Percentiles rank a stretch among this genome's conserved stretches.
phyloP scores from a whole-genome alignment of 2,329 filamentous ascomycete genomes.

The Ceratocystis alfenasii region DNA sequence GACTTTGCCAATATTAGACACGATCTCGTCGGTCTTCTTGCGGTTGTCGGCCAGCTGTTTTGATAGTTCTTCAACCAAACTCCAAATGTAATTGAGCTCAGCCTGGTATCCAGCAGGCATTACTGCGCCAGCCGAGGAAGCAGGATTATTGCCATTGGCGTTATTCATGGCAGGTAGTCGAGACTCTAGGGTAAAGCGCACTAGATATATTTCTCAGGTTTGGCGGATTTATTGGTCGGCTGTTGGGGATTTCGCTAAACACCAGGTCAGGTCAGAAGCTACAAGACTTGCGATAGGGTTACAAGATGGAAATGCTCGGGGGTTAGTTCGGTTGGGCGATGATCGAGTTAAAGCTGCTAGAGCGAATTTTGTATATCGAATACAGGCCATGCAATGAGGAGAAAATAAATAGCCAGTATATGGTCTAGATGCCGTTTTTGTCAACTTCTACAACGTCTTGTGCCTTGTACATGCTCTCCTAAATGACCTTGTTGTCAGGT shows the following conservation, averaged over 20 bases:
- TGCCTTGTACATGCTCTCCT: not conserved
- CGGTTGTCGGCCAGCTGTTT: slow-evolving; percentile 51
- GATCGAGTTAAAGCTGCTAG: not conserved
- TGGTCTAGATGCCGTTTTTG: not conserved
- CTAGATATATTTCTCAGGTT: not conserved
- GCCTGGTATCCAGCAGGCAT: slow-evolving; percentile 57
- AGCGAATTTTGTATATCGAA: not conserved
- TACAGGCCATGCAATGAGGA: not conserved
- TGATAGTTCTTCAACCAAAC: slow-evolving; percentile 55
- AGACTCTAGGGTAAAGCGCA: not conserved
- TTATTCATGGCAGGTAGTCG: slow-evolving; percentile 15
- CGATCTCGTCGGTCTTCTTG: slow-evolving; percentile 50
- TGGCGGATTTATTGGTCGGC: not conserved
- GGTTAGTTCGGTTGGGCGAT: too few species aligned
- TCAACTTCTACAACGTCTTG: not conserved
- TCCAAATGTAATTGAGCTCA: slow-evolving; percentile 56
- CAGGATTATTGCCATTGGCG: slow-evolving; percentile 24
- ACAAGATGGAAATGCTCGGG: too few species aligned
- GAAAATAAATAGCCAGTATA: not conserved
- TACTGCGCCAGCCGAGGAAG: slow-evolving; percentile 37
- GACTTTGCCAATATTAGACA: slow-evolving; percentile 50
- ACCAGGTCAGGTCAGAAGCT: too few species aligned
- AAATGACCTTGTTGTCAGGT: slow-evolving; percentile 5
- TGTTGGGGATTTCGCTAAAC: too few species aligned
- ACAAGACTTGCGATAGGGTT: too few species aligned